Evolutionary conservation across 352 stramenopile species (phyloP), one percentile per base, ranked within the genome.

Genomic region (Pythium aphanidermatum): DNA sequence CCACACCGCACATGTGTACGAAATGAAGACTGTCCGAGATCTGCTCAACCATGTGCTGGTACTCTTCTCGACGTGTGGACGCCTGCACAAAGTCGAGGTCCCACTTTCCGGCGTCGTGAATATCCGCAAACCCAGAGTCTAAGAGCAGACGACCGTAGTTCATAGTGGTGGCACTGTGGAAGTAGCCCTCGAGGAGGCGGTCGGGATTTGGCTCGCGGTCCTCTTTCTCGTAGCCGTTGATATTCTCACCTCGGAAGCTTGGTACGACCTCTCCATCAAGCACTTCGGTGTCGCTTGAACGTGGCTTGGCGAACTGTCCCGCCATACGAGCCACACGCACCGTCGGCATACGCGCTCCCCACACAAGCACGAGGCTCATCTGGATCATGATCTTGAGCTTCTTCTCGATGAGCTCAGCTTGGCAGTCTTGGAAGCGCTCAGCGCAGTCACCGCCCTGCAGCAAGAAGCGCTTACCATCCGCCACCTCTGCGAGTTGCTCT

Each of bases 361-460:
- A 99, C 13, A 97, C 97, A 34, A 99, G 76, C 30, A 98, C 89
- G 21, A 99, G 79, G 53, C 92, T 90, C 96, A 99, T 99, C 74
- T 99, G 81, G 58, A 95, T 86, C 66, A 99, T 92, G 55, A 99
- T 96, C 41, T 89, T 89, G 57, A 95, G 68, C 65, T 94, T 95
- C 68, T 95, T 92, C 65, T 92, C 83, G 54, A 95, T 95, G 26
- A 88, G 49, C 34, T 83, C 74, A 1, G 77, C 57, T 49, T 84
- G 74, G 55, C 83, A 97, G 52, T 97, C 88, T 50, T 96, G 83
- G 69, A 99, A 98, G 26, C 84, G 79, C 75, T 99, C 96, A 35
- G 96, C 96, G 68, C 96, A 99, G 77, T 99, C 96, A 13, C 96
- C 96, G 33, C 96, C 96, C 75, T 99, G 98, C 46, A 99, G 72